phyloP scores from a whole-genome alignment of 768 basidiomycete genomes.

The Rhodocollybia butyracea region DNA sequence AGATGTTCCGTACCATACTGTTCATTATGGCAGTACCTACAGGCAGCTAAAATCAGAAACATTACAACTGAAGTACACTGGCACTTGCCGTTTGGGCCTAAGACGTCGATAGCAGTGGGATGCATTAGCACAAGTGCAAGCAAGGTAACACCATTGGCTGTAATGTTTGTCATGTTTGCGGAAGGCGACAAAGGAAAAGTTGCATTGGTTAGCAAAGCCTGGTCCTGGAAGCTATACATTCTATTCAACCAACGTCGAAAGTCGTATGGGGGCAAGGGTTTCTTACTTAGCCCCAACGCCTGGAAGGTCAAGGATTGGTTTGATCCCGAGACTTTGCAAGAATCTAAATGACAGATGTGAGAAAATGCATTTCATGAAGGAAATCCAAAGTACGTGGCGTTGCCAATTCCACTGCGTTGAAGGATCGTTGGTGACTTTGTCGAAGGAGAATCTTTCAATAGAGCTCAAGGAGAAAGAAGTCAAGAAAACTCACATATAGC shows the following conservation, averaged over 20 bases:
- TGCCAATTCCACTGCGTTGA: constrained; percentile 15
- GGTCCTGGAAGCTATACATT: constrained; percentile 14
- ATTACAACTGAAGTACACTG: not conserved
- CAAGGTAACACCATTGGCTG: not conserved
- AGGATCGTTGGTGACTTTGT: constrained; percentile 12
- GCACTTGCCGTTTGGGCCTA: constrained; percentile 11
- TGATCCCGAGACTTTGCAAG: constrained; percentile 11
- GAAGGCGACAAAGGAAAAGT: constrained; percentile 11
- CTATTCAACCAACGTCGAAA: not conserved
- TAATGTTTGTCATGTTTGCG: constrained; percentile 11
- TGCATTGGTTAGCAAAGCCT: constrained; percentile 11
- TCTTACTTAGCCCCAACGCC: constrained; percentile 17
- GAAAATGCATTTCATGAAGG: not conserved
- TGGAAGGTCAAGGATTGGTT: constrained; percentile 15
- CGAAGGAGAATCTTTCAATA: not conserved
- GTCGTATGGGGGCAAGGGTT: too few species aligned
- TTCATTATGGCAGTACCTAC: not conserved
- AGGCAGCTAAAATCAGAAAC: not conserved
- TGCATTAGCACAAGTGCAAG: constrained; percentile 11
- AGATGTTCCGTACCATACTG: constrained; percentile 1
- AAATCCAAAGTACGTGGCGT: constrained; percentile 8
- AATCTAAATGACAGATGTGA: constrained; percentile 1
- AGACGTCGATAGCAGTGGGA: constrained; percentile 9
- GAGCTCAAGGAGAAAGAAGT: too few species aligned
- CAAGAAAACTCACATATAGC: constrained; percentile 8